Conservation (phyloP, 2,329 filamentous ascomycete species). For the Arthrobotrys pseudoclavata region DNA sequence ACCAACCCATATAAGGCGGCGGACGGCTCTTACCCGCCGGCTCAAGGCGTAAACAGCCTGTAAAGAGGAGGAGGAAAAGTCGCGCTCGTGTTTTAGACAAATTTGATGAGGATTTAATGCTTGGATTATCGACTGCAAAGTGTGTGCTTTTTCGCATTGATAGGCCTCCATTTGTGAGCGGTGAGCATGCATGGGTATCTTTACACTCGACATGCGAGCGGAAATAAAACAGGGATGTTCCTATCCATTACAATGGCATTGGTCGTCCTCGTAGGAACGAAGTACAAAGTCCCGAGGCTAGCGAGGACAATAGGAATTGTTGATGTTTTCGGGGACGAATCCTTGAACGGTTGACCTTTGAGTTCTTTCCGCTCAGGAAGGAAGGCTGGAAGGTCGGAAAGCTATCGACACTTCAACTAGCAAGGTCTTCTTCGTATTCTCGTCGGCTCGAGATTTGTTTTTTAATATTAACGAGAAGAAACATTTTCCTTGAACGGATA, state of each 20-base stretch:
- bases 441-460: constrained; percentile 27
- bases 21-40: constrained; percentile 45
- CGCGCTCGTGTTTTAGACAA: constrained; percentile 30
- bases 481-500: constrained; percentile 31
- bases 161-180: constrained; percentile 31
- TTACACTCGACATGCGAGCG: constrained; percentile 55
- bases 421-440: neutral
- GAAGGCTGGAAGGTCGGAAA: constrained; percentile 28
- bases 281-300: constrained; percentile 52
- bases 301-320: constrained; percentile 58
- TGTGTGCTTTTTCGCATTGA: constrained; percentile 40
- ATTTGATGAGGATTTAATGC: constrained; percentile 17
- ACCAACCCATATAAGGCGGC: constrained; percentile 30
- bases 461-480: constrained; percentile 13
- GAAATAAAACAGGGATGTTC: constrained; percentile 57
- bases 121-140: constrained; percentile 16
- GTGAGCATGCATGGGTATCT: constrained; percentile 41
- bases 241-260: constrained; percentile 36
- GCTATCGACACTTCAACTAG: constrained; percentile 5
- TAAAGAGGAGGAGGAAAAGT: constrained; percentile 35
- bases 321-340: constrained; percentile 48
- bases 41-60: constrained; percentile 41
- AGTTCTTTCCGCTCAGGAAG: constrained; percentile 30
- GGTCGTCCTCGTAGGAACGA: constrained; percentile 43
- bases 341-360: constrained; percentile 54